Evolutionary conservation across 163 green algal genomes (phyloP).

Genomic region (Scenedesmus sp.): DNA sequence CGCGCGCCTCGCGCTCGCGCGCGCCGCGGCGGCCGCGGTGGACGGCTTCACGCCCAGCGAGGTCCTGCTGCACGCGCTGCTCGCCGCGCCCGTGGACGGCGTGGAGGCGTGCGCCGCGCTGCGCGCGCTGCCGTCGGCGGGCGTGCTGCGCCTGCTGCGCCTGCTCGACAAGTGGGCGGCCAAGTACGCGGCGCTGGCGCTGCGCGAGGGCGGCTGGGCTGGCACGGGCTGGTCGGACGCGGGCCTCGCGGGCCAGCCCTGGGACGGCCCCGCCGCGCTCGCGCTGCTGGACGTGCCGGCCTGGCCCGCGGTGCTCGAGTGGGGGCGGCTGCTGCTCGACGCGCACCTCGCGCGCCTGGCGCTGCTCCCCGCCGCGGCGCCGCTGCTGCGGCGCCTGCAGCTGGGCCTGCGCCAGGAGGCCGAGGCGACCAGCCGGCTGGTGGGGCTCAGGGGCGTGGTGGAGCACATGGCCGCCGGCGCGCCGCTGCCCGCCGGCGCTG

Average conservation of each 20-base stretch:
- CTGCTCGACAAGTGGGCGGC: conserved; percentile 38
- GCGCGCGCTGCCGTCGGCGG: neutral
- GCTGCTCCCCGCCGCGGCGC: conserved; percentile 31
- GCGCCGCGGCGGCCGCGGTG: conserved; percentile 33
- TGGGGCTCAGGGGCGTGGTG: conserved; percentile 45
- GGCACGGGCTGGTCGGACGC: neutral
- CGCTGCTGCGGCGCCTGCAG: conserved; percentile 27
- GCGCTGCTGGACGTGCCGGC: conserved; percentile 5
- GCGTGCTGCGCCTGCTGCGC: conserved; percentile 35
- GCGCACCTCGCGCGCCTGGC: conserved; percentile 53
- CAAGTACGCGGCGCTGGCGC: conserved; percentile 11
- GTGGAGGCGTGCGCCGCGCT: conserved; percentile 32
- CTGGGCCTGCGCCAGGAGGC: conserved; percentile 20
- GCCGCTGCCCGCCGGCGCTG: conserved; percentile 49
- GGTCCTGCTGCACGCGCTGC: conserved; percentile 38
- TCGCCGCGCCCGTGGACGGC: conserved; percentile 15
- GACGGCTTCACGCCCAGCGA: conserved; percentile 37
- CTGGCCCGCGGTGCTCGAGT: conserved; percentile 56
- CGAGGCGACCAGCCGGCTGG: conserved; percentile 40
- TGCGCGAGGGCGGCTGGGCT: neutral
- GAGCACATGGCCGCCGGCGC: conserved; percentile 49
- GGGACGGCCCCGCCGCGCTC: neutral
- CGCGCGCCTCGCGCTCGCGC: neutral
- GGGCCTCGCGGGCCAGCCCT: neutral
- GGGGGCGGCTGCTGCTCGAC: conserved; percentile 52